Conservation (phyloP, 1,139 yeast genomes). For the Magnusiomyces clavatus region DNA sequence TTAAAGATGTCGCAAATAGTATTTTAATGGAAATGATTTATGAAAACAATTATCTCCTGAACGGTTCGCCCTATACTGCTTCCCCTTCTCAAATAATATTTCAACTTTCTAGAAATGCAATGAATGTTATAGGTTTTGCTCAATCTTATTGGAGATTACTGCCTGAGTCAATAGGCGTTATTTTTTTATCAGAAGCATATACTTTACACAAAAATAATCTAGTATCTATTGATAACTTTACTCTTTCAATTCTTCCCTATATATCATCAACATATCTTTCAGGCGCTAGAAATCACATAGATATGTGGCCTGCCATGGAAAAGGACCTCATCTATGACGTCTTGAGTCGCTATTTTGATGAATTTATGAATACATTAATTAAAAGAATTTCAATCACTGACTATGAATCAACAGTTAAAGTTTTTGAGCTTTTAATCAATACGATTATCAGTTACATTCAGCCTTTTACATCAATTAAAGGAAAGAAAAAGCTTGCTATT, state of each 20-base stretch:
- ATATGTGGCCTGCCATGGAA: neutral
- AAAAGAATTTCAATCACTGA: neutral
- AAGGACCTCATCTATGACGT: neutral
- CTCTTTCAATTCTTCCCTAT: neutral
- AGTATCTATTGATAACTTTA: neutral
- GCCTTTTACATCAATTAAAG: constrained; percentile 2
- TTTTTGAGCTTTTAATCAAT: neutral
- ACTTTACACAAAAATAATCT: neutral
- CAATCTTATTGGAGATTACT: constrained; percentile 1
- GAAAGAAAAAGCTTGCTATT: neutral
- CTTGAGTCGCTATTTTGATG: neutral
- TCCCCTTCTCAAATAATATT: neutral
- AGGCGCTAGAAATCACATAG: neutral
- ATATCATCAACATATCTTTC: constrained; percentile 1
- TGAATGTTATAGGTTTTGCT: neutral
- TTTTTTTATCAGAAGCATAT: neutral
- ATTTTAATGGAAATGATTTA: too few relatives aligned
- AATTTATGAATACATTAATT: neutral
- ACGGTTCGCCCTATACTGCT: too few relatives aligned
- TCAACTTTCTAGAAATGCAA: constrained; percentile 3
- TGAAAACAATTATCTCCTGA: too few relatives aligned
- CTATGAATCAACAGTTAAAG: neutral
- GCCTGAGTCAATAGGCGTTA: constrained; percentile 1
- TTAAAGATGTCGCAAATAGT: too few relatives aligned
- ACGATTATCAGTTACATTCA: neutral